Evolutionary conservation across 2,329 filamentous ascomycete genomes (phyloP), one percentile per base, ranked within the genome.

Genomic region (Monilinia aucupariae): DNA sequence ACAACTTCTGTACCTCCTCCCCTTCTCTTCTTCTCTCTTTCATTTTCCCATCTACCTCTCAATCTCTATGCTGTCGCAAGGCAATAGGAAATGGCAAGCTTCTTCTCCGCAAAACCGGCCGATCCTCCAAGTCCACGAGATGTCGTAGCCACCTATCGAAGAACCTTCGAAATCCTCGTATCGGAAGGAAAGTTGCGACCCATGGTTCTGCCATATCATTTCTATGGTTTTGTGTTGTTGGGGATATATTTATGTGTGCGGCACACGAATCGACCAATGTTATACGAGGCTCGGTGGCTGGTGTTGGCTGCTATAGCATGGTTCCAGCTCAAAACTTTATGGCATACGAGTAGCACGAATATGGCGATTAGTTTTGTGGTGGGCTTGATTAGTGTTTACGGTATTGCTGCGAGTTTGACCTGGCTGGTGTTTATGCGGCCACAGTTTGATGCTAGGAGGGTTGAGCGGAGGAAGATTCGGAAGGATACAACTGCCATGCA

Each of bases 191-290:
- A 67, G 8, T 71, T 76, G 39, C 75, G 74, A 49, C 83, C 82
- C 2, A 75, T 86, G 22, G 69, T 86, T 22, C 47, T 86, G 9
- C 84, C 83, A 0, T 80, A 82, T 63, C 75, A 78, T 62, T 64
- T 85, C 8, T 64, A 83, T 27, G 79, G 78, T 4, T 70, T 77
- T 34, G 75, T 81, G 51, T 54, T 84, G 49, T 61, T 87, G 0
- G 72, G 79, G 0, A 66, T 83, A 4, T 88, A 85, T 56, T 77
- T 87, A 17, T 74, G 79, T 55, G 76, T 87, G 64, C 82, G 83
- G 1, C 83, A 87, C 68, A 75, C 72, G 39, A 73, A 75, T 2
- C 75, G 78, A 10, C 78, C 78, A 6, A 82, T 80, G 79, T 68
- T 85, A 13, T 82, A 82, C 67, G 74, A 69, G 10, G 76, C 78